Percentiles rank a stretch among this genome's conserved stretches.
phyloP scores from a whole-genome alignment of 2,329 filamentous ascomycete species.

The Cercospora sp. region DNA sequence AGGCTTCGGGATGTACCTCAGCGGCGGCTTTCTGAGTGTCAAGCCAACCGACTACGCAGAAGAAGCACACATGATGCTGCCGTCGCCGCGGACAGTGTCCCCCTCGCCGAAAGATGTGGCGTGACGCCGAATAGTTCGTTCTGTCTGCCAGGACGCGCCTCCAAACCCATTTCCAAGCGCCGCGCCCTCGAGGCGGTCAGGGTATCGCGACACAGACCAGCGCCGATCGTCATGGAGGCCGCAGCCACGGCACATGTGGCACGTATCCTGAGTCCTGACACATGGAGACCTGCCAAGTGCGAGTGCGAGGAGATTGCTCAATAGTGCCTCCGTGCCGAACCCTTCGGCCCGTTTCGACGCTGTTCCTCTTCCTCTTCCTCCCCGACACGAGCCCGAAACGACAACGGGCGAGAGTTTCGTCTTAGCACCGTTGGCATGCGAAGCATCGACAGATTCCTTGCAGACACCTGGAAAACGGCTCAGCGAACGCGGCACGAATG shows the following conservation, averaged over 20 bases:
- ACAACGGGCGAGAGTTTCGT: neutral
- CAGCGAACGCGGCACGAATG: neutral
- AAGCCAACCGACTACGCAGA: neutral
- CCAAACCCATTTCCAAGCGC: neutral
- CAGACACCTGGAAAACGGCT: neutral
- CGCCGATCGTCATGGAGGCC: neutral
- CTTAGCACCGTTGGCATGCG: neutral
- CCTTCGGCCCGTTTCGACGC: neutral
- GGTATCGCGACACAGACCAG: neutral
- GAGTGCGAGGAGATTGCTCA: neutral
- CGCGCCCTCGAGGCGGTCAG: neutral
- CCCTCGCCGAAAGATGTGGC: neutral
- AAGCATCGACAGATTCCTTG: constrained; percentile 5
- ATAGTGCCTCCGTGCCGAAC: neutral
- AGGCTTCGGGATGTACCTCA: neutral
- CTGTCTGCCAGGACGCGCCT: neutral
- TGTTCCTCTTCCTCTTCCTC: neutral
- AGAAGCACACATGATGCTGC: neutral
- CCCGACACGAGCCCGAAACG: neutral
- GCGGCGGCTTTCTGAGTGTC: neutral
- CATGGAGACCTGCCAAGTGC: neutral
- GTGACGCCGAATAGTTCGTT: neutral
- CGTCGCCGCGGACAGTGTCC: neutral
- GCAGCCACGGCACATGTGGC: neutral
- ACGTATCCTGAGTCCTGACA: neutral